A percentile compares a stretch with the other conserved stretches of the same genome.
These are phyloP conservation scores for Mesotaenium endlicherianum DNA, from an alignment of 139 green algal species.

Conservation along the genomic window DNA sequence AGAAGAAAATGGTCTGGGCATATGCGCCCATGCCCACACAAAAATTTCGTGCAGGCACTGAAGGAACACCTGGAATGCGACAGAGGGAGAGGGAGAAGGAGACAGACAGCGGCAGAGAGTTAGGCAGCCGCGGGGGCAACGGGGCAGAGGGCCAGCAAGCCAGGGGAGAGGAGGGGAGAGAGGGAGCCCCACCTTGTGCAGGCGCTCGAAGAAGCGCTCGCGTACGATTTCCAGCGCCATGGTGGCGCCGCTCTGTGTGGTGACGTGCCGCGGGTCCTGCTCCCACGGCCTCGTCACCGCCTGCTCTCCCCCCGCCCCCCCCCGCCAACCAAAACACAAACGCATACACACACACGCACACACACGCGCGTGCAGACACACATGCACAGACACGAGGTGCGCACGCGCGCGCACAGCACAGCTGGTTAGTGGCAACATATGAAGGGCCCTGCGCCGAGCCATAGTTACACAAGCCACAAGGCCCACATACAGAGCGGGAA, in stretches of 20 bases:
- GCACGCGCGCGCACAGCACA: too few species aligned
- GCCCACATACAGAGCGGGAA: too few species aligned
- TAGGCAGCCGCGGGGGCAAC: background rate
- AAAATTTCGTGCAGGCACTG: too few species aligned
- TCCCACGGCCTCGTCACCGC: conserved; percentile 44
- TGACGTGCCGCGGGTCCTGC: conserved; percentile 2
- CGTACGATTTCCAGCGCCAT: conserved; percentile 46
- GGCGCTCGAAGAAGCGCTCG: conserved; percentile 35
- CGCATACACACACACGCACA: too few species aligned
- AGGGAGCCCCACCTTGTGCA: conserved; percentile 32
- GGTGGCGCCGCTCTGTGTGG: background rate
- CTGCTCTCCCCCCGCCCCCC: too few species aligned
- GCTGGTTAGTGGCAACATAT: too few species aligned
- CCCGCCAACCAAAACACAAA: too few species aligned
- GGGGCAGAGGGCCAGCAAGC: background rate
- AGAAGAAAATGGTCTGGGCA: too few species aligned
- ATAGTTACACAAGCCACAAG: too few species aligned
- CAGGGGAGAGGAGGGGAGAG: background rate
- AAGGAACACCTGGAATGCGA: background rate
- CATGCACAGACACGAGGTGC: background rate
- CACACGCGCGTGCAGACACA: too few species aligned
- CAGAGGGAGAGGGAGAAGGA: background rate
- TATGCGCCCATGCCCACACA: too few species aligned
- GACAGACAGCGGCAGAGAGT: background rate
- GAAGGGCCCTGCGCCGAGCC: too few species aligned